Evolutionary conservation across 2,329 filamentous ascomycete species (phyloP).

Genomic region (Botrytis fragariae): DNA sequence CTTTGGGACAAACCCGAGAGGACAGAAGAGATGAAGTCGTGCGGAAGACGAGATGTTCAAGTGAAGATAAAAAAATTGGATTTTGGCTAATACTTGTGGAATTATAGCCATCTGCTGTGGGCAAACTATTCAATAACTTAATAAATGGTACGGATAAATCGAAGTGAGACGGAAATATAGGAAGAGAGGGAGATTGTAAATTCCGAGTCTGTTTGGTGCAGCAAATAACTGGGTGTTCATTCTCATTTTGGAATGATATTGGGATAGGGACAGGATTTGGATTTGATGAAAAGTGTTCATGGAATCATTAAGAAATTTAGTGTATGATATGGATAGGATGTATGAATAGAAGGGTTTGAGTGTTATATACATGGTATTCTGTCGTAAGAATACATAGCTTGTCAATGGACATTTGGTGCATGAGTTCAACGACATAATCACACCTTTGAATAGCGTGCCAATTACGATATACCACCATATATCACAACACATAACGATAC

Average conservation of each 20-base stretch:
- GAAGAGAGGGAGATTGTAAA: too few relatives aligned
- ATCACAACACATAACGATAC: background rate
- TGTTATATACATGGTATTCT: background rate
- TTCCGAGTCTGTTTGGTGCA: background rate
- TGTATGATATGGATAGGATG: background rate
- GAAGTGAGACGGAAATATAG: conserved; percentile 7
- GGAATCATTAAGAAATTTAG: background rate
- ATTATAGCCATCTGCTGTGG: conserved; percentile 24
- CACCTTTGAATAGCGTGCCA: fast-evolving
- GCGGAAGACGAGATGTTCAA: background rate
- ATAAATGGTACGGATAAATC: conserved; percentile 28
- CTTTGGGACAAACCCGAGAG: background rate
- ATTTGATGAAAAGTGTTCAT: background rate
- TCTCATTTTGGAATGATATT: background rate
- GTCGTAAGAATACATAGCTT: too few relatives aligned
- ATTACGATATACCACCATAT: background rate
- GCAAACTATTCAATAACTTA: conserved; percentile 31
- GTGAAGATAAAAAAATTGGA: background rate
- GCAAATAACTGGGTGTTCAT: background rate
- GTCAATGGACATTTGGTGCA: background rate
- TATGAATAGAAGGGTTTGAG: background rate
- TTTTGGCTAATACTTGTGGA: background rate
- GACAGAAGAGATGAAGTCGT: too few relatives aligned
- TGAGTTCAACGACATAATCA: background rate
- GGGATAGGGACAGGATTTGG: background rate